Conservation (phyloP, 345 rosid genomes). For the Hibiscus syriacus region DNA sequence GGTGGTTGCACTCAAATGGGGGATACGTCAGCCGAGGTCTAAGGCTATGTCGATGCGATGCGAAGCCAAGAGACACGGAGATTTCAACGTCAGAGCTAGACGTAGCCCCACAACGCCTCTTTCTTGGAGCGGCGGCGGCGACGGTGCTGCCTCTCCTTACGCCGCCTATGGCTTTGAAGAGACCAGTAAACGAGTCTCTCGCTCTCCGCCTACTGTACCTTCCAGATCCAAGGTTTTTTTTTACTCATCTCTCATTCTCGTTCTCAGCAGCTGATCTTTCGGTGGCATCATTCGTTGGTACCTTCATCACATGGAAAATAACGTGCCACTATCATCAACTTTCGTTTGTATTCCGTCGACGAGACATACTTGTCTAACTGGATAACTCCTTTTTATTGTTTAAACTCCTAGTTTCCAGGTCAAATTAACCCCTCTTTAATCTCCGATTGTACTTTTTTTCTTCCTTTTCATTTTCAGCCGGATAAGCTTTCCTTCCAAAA, state of each 20-base stretch:
- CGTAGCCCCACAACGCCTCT: constrained; percentile 71
- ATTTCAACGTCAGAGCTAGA: constrained; percentile 31
- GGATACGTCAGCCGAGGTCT: constrained; percentile 50
- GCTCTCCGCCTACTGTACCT: constrained; percentile 34
- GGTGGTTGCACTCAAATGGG: constrained; percentile 41
- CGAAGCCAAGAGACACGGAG: constrained; percentile 36
- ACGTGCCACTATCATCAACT: neutral
- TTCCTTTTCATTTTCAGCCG: neutral
- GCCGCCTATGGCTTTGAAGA: constrained; percentile 56
- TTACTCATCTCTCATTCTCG: constrained; percentile 1
- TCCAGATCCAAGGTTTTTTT: constrained; percentile 66
- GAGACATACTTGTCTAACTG: constrained; percentile 11
- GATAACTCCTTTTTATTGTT: neutral
- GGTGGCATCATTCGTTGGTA: neutral
- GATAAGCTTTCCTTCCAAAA: no score
- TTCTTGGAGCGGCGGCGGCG: constrained; percentile 61
- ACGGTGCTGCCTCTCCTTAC: constrained; percentile 51
- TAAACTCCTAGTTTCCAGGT: neutral
- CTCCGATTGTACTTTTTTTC: neutral
- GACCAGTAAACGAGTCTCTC: constrained; percentile 34
- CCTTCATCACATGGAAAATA: neutral
- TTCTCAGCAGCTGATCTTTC: constrained; percentile 13
- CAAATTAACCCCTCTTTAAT: neutral
- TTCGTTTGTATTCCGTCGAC: no score
- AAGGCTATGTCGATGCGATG: constrained; percentile 33